Evolutionary conservation across 1,284 basidiomycete species (phyloP).

Genomic region (Mycosarcoma mackinlayi): DNA sequence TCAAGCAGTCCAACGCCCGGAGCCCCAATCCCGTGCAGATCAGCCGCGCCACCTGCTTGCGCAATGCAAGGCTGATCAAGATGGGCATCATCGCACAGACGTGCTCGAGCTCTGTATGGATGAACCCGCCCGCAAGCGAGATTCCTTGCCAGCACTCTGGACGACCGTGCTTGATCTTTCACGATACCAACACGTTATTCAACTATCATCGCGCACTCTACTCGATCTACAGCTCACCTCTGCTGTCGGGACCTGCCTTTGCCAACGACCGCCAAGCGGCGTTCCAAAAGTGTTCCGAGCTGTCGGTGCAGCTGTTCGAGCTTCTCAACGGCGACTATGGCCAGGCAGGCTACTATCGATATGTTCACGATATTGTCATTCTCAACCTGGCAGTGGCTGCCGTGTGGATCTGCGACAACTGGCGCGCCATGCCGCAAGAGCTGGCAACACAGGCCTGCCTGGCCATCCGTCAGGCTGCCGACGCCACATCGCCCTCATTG

Average conservation of each 20-base stretch:
- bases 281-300: constrained; percentile 48
- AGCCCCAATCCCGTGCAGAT: constrained; percentile 38
- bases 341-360: constrained; percentile 47
- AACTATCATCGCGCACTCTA: constrained; percentile 53
- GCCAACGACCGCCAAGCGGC: constrained; percentile 42
- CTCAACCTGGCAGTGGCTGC: constrained; percentile 51
- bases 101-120: constrained; percentile 38
- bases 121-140: constrained; percentile 48
- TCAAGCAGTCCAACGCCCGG: constrained; percentile 41
- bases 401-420: constrained; percentile 54
- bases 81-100: constrained; percentile 51
- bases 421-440: constrained; percentile 50
- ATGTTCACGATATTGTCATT: constrained; percentile 53
- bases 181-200: constrained; percentile 52
- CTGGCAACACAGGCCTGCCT: constrained; percentile 42
- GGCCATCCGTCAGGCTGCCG: constrained; percentile 46
- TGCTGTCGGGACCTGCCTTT: constrained; percentile 33
- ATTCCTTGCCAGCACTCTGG: constrained; percentile 50
- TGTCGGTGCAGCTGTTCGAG: constrained; percentile 48
- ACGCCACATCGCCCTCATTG: constrained; percentile 43
- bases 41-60: constrained; percentile 47
- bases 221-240: constrained; percentile 48
- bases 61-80: constrained; percentile 50
- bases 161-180: constrained; percentile 47
- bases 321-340: constrained; percentile 47